A percentile compares a stretch with the other conserved stretches of the same genome.
Evolutionary conservation across 163 green algal species (phyloP).

Genomic region (Chloromonas sp.): DNA sequence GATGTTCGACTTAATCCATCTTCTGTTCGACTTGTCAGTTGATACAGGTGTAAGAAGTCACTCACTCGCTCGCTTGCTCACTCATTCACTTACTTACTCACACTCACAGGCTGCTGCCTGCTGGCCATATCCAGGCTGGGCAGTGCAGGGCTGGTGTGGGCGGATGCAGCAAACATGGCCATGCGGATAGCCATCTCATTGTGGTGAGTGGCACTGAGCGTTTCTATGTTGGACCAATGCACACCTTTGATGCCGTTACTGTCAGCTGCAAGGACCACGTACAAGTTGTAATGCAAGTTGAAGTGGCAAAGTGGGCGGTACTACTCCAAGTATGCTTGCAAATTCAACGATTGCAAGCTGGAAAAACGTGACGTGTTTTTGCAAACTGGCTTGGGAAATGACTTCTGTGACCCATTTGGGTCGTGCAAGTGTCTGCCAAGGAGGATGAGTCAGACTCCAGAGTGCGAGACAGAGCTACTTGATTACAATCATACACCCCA

Average conservation of each 20-base stretch:
- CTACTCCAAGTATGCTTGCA: too few species aligned
- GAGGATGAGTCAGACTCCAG: too few species aligned
- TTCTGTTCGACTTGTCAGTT: too few species aligned
- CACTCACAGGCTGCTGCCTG: constrained; percentile 22
- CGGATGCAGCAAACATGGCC: constrained; percentile 70
- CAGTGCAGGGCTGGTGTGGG: constrained; percentile 59
- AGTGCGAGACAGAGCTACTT: too few species aligned
- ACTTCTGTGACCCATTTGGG: background rate
- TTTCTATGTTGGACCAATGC: background rate
- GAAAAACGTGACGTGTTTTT: too few species aligned
- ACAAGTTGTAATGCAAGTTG: background rate
- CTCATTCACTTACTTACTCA: too few species aligned
- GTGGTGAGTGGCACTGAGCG: constrained; percentile 29
- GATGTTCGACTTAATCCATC: too few species aligned
- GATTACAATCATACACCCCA: too few species aligned
- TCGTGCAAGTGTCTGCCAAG: too few species aligned
- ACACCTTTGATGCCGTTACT: background rate
- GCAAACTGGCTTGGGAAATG: background rate
- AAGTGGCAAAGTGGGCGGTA: background rate
- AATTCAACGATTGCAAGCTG: too few species aligned
- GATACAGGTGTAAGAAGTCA: too few species aligned
- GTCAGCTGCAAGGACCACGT: background rate
- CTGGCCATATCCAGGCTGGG: constrained; percentile 37
- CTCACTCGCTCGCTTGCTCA: too few species aligned
- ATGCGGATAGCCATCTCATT: constrained; percentile 68